phyloP scores from a whole-genome alignment of 2,329 filamentous ascomycete genomes.

The Colletotrichum agaves region DNA sequence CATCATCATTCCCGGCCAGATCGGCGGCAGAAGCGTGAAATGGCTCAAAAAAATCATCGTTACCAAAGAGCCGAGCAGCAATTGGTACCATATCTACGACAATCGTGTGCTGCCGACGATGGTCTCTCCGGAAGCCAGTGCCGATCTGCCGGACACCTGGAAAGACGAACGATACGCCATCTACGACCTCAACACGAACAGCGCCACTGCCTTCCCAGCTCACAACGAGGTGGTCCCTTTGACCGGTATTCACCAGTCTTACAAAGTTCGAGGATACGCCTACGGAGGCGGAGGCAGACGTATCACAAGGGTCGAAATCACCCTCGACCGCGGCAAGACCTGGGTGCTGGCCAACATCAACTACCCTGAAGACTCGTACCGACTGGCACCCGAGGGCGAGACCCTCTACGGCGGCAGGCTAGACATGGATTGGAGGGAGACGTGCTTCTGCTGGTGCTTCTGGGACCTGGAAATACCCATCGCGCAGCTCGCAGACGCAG shows the following conservation, averaged over 20 bases:
- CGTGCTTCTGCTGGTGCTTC: slow-evolving; percentile 91
- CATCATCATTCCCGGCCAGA: slow-evolving; percentile 88
- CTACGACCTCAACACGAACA: slow-evolving; percentile 91
- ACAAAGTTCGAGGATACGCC: slow-evolving; percentile 82
- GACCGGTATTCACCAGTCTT: slow-evolving; percentile 53
- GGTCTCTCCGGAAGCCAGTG: slow-evolving; percentile 83
- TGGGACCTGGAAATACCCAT: slow-evolving; percentile 80
- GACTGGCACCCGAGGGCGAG: slow-evolving; percentile 66
- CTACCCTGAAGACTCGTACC: slow-evolving; percentile 89
- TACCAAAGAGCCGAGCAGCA: slow-evolving; percentile 82
- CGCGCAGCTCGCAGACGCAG: slow-evolving; percentile 68
- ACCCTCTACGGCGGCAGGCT: slow-evolving; percentile 79
- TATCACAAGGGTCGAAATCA: slow-evolving; percentile 84
- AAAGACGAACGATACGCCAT: slow-evolving; percentile 91
- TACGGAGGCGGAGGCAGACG: slow-evolving; percentile 89
- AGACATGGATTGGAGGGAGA: slow-evolving; percentile 85
- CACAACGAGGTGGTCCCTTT: slow-evolving; percentile 77
- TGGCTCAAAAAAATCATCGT: slow-evolving; percentile 88
- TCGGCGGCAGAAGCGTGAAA: slow-evolving; percentile 92
- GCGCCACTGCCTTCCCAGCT: slow-evolving; percentile 80
- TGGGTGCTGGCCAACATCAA: slow-evolving; percentile 83
- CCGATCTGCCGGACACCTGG: slow-evolving; percentile 81
- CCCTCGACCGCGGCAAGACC: slow-evolving; percentile 82
- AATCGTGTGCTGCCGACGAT: slow-evolving; percentile 90
- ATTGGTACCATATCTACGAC: slow-evolving; percentile 96